Evolutionary conservation across 2,329 filamentous ascomycete genomes (phyloP).

Genomic region (Fusarium agapanthi): DNA sequence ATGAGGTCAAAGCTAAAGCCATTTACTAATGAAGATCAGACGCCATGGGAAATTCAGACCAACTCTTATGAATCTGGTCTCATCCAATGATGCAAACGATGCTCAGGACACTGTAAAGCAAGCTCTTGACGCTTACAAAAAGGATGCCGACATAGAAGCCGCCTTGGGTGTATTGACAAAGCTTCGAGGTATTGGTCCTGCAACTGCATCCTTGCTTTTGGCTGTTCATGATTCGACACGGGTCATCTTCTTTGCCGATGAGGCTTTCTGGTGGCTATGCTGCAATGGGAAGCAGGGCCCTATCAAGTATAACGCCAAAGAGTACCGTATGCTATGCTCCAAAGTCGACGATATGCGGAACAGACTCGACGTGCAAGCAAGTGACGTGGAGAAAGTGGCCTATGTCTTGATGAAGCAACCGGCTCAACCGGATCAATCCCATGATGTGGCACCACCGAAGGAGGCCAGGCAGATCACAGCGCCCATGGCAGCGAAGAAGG

Average conservation of each 20-base stretch:
- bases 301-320: constrained; percentile 75
- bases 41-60: constrained; percentile 71
- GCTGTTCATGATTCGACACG: constrained; percentile 67
- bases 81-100: constrained; percentile 64
- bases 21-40: constrained; percentile 44
- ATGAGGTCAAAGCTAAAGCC: background rate
- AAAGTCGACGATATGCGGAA: constrained; percentile 53
- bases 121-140: constrained; percentile 59
- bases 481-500: background rate
- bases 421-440: constrained; percentile 9
- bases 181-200: constrained; percentile 80
- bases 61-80: constrained; percentile 66
- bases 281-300: constrained; percentile 58
- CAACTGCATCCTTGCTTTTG: constrained; percentile 79
- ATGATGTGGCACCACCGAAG: constrained; percentile 6
- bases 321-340: constrained; percentile 68
- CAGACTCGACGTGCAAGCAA: constrained; percentile 63
- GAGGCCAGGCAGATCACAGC: constrained; percentile 7
- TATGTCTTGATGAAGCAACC: constrained; percentile 69
- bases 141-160: constrained; percentile 50
- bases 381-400: constrained; percentile 75
- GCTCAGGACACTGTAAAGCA: constrained; percentile 60
- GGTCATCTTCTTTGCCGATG: constrained; percentile 82
- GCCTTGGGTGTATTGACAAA: constrained; percentile 64
- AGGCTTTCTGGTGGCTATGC: constrained; percentile 77